phyloP scores from a whole-genome alignment of 768 basidiomycete genomes.

The Leucogyrophana mollusca region DNA sequence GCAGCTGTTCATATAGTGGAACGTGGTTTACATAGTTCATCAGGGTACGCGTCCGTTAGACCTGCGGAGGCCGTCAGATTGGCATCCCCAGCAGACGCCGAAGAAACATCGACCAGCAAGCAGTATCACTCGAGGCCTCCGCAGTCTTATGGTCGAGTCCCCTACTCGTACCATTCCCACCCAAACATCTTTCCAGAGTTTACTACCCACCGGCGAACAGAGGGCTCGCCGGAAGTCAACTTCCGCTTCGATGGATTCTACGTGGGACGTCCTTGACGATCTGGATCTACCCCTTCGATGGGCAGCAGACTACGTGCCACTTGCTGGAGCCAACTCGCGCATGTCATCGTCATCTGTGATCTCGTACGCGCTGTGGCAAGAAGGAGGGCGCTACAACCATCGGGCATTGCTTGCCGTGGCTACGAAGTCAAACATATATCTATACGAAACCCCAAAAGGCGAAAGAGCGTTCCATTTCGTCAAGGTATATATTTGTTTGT shows the following conservation, averaged over 20 bases:
- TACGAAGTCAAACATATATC: slow-evolving; percentile 66
- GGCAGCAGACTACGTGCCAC: slow-evolving; percentile 84
- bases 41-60: slow-evolving; percentile 65
- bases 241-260: slow-evolving; percentile 44
- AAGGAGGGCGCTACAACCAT: slow-evolving; percentile 48
- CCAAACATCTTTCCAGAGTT: slow-evolving; percentile 24
- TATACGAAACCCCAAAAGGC: slow-evolving; percentile 82
- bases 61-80: slow-evolving; percentile 48
- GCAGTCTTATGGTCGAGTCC: slow-evolving; percentile 51
- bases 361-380: slow-evolving; percentile 69
- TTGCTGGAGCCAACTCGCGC: slow-evolving; percentile 68
- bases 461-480: slow-evolving; percentile 82
- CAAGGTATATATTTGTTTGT: slow-evolving; percentile 47
- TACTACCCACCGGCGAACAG: slow-evolving; percentile 23
- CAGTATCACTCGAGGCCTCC: slow-evolving; percentile 63
- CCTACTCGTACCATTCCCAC: slow-evolving; percentile 29
- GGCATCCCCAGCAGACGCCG: slow-evolving; percentile 49
- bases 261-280: slow-evolving; percentile 75
- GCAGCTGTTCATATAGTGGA: slow-evolving; percentile 6
- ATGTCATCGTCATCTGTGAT: slow-evolving; percentile 55
- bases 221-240: slow-evolving; percentile 15
- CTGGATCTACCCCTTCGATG: slow-evolving; percentile 66
- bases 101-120: slow-evolving; percentile 51
- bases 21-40: background rate
- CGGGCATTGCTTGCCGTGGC: slow-evolving; percentile 68